Base-by-base conservation (phyloP, 805 yeast genomes). In the Yueomyces sp. region DNA sequence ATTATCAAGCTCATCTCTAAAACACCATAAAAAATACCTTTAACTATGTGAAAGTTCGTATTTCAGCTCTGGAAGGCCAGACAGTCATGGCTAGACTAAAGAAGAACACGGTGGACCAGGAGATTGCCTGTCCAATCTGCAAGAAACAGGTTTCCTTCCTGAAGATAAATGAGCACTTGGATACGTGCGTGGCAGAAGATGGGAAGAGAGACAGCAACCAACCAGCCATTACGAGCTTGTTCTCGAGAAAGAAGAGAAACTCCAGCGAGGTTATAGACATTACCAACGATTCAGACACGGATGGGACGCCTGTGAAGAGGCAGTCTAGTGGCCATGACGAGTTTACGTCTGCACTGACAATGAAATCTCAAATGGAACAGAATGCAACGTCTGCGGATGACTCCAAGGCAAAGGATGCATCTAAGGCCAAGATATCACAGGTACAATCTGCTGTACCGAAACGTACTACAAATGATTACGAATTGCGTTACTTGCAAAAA, bases 41-140 rank as follows among this genome's bases (percentile, higher is more conserved):
- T 19, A 19, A 19, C 19, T 19, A 19, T 19, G 19, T 19, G 19
- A 19, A 19, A 19, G 19, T 19, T 19, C 19, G 19, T 19, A 19
- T 19, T 19, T 19, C 19, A 19, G 19, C 19, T 19, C 19, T 19
- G 6, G 9, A 30, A 30, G 9, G 9, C 6, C 9, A 30, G 33
- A 30, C 33, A 30, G 33, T 9, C 6, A 5, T 5, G n/a, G 37
- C 37, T 9, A 34, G 37, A 9, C 33, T 26, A 40, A 44, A 26
- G 19, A 45, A 37, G 7, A 39, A 36, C 26, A 42, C 42, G 26
- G 30, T 46, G 7, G 60, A 52, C 31, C 56, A 59, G 36, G 45
- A 50, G 28, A 55, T 60, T 12, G 45, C 56, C 30, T 62, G 66
- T 38, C 66, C 66, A 4, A 44, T 60, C 27, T 62, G 66, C 40